Evolutionary conservation across 2,329 filamentous ascomycete species (phyloP), one percentile per base, ranked within the genome.

Genomic region (Fusarium sp.): DNA sequence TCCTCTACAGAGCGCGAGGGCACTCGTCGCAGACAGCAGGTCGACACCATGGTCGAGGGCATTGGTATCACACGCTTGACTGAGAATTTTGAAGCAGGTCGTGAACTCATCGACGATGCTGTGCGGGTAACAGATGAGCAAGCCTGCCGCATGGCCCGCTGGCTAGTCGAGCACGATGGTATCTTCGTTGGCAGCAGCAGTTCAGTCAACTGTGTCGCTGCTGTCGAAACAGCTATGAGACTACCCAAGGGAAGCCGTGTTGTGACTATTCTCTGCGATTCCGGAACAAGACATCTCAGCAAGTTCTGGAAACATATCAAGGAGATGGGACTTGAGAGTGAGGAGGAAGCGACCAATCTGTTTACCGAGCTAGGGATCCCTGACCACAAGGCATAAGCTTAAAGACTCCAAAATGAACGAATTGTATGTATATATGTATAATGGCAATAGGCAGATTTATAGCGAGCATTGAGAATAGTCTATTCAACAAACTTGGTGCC

Each of bases 21-120:
- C 6, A 98, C 95, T 15, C 86, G 96, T 16, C 87, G 97, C 51
- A 86, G 96, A 63, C 90, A 93, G 75, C 97, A 99, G 81, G 94
- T 99, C 55, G 97, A 99, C 82, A 94, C 92, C 7, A 93, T 99
- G 70, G 94, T 99, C 29, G 97, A 99, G 81, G 96, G 96, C 2
- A 93, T 99, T 70, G 96, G 96, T 3, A 92, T 98, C 80, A 99
- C 97, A 78, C 90, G 96, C 4, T 86, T 97, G n/a, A 99, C 96
- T 2, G 88, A 90, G 56, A 99, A 98, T 79, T 96, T 99, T 70
- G 93, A 97, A 78, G 91, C 90, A 29, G 96, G 95, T 0, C 86
- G 93, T 70, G 91, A 95, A 76, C 81, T 98, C 58, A 88, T 99
- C 56, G 94, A 98, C 78, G 94, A 98, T 81, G 95, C 96, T 5